phyloP scores from a whole-genome alignment of 2,329 filamentous ascomycete genomes.

The Ramularia endophylla region DNA sequence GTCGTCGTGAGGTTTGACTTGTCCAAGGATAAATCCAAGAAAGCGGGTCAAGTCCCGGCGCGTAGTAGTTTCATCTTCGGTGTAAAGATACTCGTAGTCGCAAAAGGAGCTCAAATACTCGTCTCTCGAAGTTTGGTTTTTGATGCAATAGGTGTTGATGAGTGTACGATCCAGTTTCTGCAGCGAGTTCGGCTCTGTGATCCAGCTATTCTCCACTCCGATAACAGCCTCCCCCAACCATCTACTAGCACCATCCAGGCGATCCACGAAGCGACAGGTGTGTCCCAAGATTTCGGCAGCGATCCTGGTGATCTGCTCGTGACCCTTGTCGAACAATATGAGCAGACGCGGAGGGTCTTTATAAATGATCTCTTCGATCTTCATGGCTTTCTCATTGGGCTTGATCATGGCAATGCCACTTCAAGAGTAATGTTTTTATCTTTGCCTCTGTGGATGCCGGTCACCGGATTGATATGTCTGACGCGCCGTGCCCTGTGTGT shows the following conservation, averaged over 20 bases:
- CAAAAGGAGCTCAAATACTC: slow-evolving; percentile 57
- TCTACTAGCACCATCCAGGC: slow-evolving; percentile 49
- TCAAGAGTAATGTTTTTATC: slow-evolving; percentile 5
- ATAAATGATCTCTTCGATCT: slow-evolving; percentile 29
- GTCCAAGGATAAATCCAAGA: slow-evolving; percentile 71
- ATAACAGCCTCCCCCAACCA: slow-evolving; percentile 58
- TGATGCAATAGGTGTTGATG: slow-evolving; percentile 72
- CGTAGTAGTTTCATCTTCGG: slow-evolving; percentile 47
- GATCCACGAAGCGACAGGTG: slow-evolving; percentile 54
- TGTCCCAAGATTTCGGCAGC: slow-evolving; percentile 78
- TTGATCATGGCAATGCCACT: slow-evolving; percentile 17
- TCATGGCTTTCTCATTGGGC: slow-evolving; percentile 23
- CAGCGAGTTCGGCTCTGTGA: slow-evolving; percentile 53
- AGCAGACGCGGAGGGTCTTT: slow-evolving; percentile 36
- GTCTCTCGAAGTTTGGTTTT: slow-evolving; percentile 55
- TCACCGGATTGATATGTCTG: slow-evolving; percentile 31
- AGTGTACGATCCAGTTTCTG: slow-evolving; percentile 56
- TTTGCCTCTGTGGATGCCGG: slow-evolving; percentile 15
- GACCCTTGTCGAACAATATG: slow-evolving; percentile 62
- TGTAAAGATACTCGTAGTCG: slow-evolving; percentile 85
- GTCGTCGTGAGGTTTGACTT: slow-evolving; percentile 71
- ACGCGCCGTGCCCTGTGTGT: slow-evolving; percentile 28
- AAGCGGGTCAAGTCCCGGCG: slow-evolving; percentile 73
- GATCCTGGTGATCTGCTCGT: slow-evolving; percentile 67
- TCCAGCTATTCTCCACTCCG: slow-evolving; percentile 55